These are phyloP conservation scores for Colletotrichum gloeosporioides DNA, from an alignment of 2,329 filamentous ascomycete species.

Conservation along the genomic window DNA sequence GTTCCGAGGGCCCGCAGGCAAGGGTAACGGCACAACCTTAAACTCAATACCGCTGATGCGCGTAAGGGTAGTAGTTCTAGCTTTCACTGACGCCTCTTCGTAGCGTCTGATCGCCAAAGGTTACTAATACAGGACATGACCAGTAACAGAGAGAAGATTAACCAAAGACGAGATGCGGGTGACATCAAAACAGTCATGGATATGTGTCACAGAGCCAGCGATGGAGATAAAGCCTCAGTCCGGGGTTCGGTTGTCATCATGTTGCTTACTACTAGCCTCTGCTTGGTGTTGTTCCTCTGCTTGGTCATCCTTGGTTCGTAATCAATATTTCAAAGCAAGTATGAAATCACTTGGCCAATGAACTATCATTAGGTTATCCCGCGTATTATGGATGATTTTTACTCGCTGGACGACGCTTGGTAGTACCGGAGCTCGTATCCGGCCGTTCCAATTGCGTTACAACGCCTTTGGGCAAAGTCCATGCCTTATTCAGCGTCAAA, in stretches of 20 bases:
- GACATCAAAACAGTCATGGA: not conserved
- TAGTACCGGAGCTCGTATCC: not conserved
- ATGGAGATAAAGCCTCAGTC: not conserved
- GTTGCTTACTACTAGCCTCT: not conserved
- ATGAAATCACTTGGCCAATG: not conserved
- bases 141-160: not conserved
- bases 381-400: conserved; percentile 19
- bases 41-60: not conserved
- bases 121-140: not conserved
- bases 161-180: not conserved
- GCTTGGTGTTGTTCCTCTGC: not conserved
- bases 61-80: too few relatives aligned
- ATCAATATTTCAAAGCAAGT: not conserved
- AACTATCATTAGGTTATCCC: conserved; percentile 2
- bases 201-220: not conserved
- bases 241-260: not conserved
- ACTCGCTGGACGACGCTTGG: conserved; percentile 17
- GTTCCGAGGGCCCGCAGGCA: not conserved
- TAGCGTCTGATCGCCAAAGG: not conserved
- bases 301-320: not conserved
- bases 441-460: conserved; percentile 26
- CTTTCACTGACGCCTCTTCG: not conserved
- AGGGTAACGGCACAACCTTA: not conserved
- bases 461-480: conserved; percentile 59
- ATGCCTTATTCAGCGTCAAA: conserved; percentile 55